Conservation (phyloP, 495 filamentous ascomycete genomes). For the Hypoxylon crocopeplum region DNA sequence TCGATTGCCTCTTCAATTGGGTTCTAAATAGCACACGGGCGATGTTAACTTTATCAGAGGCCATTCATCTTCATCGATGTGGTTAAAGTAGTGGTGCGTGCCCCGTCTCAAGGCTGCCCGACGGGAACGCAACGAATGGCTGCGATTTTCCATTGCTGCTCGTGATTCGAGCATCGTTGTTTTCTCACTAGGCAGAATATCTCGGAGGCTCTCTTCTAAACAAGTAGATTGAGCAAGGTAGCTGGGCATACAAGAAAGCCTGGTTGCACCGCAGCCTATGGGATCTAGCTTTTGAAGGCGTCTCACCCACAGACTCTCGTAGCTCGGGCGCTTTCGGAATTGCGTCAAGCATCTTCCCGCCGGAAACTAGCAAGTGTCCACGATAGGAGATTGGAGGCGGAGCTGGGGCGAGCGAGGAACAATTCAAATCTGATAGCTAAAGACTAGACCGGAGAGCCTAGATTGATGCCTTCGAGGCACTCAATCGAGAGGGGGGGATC, state of each 20-base stretch:
- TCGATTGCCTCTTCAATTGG: constrained; percentile 9
- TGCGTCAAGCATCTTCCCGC: constrained; percentile 8
- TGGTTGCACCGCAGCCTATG: constrained; percentile 9
- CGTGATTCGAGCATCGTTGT: constrained; percentile 2
- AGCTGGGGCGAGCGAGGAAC: too few species aligned
- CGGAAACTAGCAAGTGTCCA: too few species aligned
- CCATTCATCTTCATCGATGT: too few species aligned
- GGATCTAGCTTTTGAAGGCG: constrained; percentile 16
- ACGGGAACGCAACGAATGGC: constrained; percentile 2
- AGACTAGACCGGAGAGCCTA: too few species aligned
- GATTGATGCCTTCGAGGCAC: too few species aligned
- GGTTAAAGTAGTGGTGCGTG: not conserved
- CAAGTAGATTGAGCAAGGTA: constrained; percentile 10
- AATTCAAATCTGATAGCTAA: too few species aligned
- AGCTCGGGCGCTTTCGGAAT: constrained; percentile 34
- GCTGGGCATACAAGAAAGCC: constrained; percentile 7
- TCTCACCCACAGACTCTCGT: constrained; percentile 20
- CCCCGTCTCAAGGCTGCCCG: constrained; percentile 6
- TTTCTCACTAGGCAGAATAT: constrained; percentile 7
- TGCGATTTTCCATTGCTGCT: not conserved
- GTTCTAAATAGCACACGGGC: constrained; percentile 2
- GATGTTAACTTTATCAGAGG: not conserved
- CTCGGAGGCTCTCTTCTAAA: too few species aligned
- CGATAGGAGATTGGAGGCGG: too few species aligned
- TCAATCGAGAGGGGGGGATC: too few species aligned